Conservation (phyloP, 768 basidiomycete species). For the Xerocomus brunneocitrinus region DNA sequence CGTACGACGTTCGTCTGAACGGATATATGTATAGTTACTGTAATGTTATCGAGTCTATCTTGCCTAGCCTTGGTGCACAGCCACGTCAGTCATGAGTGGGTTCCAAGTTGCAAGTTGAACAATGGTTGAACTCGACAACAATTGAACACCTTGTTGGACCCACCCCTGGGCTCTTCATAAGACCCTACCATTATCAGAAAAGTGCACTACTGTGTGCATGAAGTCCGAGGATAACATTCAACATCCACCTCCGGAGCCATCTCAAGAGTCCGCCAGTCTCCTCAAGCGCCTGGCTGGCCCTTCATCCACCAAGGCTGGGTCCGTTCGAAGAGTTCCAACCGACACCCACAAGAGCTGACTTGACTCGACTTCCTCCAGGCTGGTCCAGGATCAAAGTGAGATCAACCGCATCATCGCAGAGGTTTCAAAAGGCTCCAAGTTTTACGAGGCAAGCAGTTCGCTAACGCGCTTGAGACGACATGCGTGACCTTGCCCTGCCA, state of each 20-base stretch:
- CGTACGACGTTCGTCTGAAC: background rate
- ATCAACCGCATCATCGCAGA: constrained; percentile 88
- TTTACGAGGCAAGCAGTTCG: constrained; percentile 62
- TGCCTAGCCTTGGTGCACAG: constrained; percentile 4
- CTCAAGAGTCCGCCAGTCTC: constrained; percentile 66
- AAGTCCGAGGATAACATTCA: constrained; percentile 10
- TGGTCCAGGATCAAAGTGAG: constrained; percentile 74
- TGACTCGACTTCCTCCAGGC: constrained; percentile 33
- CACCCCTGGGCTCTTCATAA: too few relatives aligned
- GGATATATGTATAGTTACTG: background rate
- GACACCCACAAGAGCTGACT: constrained; percentile 8
- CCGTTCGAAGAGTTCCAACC: constrained; percentile 22
- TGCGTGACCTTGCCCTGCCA: background rate
- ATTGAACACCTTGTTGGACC: background rate
- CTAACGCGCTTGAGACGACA: background rate
- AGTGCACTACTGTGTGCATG: constrained; percentile 11
- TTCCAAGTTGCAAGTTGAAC: too few relatives aligned
- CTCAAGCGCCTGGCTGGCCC: constrained; percentile 81
- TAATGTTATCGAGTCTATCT: background rate
- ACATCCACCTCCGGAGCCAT: constrained; percentile 31
- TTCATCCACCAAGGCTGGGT: constrained; percentile 88
- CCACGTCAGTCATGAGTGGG: background rate
- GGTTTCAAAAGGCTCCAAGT: constrained; percentile 90
- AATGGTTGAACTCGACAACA: background rate
- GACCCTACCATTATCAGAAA: too few relatives aligned